These are phyloP conservation scores for Rhododendron kiyosumense DNA, from an alignment of 148 eudicot species.

Conservation along the genomic window DNA sequence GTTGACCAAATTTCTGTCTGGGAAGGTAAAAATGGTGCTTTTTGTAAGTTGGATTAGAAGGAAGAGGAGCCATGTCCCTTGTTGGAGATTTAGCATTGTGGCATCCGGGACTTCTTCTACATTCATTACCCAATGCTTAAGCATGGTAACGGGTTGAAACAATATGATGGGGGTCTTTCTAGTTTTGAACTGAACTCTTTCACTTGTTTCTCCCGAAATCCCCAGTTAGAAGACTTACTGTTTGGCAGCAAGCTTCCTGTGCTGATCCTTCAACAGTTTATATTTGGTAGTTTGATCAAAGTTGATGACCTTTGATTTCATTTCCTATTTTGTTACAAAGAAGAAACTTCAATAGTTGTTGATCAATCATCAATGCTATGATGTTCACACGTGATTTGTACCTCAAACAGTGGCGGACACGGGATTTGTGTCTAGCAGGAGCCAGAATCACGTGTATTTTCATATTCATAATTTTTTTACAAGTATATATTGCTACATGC, in stretches of 20 bases:
- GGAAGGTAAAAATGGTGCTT: background rate
- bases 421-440: no score
- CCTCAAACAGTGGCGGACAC: no score
- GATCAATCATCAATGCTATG: background rate
- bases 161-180: background rate
- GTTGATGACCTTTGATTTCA: background rate
- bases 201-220: background rate
- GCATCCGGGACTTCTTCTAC: constrained; percentile 29
- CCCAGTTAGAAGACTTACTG: background rate
- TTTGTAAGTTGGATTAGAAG: background rate
- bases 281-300: background rate
- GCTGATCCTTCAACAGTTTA: background rate
- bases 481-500: no score
- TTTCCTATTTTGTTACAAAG: no score
- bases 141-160: constrained; percentile 9
- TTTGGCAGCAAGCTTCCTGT: background rate
- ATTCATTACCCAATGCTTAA: background rate
- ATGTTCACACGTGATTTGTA: background rate
- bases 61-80: constrained; percentile 38
- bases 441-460: no score
- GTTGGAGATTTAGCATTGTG: constrained; percentile 23
- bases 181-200: background rate
- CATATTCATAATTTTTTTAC: no score
- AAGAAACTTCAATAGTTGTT: background rate
- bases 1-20: background rate